phyloP scores from a whole-genome alignment of 306 rosid species.

The Corylus avellana region DNA sequence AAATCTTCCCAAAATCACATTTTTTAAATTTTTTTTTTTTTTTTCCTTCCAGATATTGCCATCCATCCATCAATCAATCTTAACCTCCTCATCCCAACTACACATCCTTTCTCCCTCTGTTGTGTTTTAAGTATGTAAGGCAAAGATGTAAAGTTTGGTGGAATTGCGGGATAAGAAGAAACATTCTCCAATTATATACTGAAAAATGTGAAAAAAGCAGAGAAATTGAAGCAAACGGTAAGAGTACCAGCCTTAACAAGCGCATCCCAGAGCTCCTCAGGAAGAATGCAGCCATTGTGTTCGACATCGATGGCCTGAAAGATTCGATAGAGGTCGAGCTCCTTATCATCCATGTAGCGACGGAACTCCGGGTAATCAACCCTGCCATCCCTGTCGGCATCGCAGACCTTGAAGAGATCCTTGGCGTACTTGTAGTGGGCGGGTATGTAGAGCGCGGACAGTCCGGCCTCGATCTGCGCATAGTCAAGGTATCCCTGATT shows the following conservation, averaged over 20 bases:
- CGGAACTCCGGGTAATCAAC: conserved; percentile 74
- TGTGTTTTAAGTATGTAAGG: too few species aligned
- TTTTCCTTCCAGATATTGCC: too few species aligned
- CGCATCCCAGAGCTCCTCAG: conserved; percentile 96
- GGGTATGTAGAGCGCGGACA: too few species aligned
- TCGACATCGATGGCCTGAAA: conserved; percentile 93
- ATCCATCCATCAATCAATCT: too few species aligned
- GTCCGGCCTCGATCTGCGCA: too few species aligned
- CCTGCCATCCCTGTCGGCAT: conserved; percentile 70
- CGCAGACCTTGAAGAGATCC: conserved; percentile 80
- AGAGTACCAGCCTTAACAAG: conserved; percentile 75
- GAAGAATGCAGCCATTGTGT: conserved; percentile 85
- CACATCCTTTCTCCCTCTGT: too few species aligned
- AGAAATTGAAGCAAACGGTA: not conserved
- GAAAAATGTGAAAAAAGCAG: not conserved
- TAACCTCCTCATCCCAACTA: too few species aligned
- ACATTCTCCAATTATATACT: too few species aligned
- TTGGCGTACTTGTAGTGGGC: conserved; percentile 78
- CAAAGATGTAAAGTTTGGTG: not conserved
- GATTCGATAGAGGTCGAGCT: conserved; percentile 83
- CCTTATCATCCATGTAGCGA: conserved; percentile 88
- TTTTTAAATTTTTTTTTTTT: too few species aligned
- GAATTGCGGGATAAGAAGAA: not conserved
- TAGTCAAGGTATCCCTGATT: too few species aligned
- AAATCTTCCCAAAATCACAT: too few species aligned